These are phyloP conservation scores for Parietaria judaica DNA, from an alignment of 306 rosid species.

Conservation along the genomic window DNA sequence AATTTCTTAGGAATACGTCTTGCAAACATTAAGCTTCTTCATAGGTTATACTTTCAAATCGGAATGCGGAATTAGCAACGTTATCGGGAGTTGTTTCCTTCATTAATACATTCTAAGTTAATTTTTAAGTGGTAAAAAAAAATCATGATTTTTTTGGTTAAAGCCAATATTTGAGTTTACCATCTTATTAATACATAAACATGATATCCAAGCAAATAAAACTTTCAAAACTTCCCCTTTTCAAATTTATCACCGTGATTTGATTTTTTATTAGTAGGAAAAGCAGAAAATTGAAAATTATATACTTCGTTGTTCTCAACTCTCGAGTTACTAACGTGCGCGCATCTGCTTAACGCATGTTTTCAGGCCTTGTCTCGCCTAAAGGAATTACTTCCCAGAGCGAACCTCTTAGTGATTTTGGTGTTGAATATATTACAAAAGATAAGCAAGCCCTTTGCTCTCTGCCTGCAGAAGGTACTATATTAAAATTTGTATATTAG, in stretches of 20 bases:
- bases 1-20: slow-evolving; percentile 6
- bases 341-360: slow-evolving; percentile 2
- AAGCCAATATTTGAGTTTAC: not conserved
- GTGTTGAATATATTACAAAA: slow-evolving; percentile 20
- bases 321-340: not conserved
- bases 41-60: not conserved
- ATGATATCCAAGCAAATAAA: slow-evolving; percentile 2
- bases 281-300: no score
- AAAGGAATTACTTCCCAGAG: slow-evolving; percentile 27
- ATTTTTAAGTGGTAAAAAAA: no score
- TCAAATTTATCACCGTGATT: not conserved
- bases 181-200: not conserved
- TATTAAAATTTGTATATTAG: not conserved
- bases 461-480: slow-evolving; percentile 31
- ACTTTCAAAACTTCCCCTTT: not conserved
- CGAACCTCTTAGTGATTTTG: slow-evolving; percentile 14
- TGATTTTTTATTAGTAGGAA: not conserved
- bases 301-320: slow-evolving; percentile 5
- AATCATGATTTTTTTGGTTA: no score
- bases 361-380: slow-evolving; percentile 32
- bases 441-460: slow-evolving; percentile 25
- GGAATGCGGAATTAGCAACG: no score
- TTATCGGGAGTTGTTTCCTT: no score
- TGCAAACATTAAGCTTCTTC: slow-evolving; percentile 11
- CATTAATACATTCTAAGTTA: no score